A percentile compares a stretch with the other conserved stretches of the same genome.
Evolutionary conservation across 2,329 filamentous ascomycete genomes (phyloP).

Genomic region (Epichloe brachyelytri): DNA sequence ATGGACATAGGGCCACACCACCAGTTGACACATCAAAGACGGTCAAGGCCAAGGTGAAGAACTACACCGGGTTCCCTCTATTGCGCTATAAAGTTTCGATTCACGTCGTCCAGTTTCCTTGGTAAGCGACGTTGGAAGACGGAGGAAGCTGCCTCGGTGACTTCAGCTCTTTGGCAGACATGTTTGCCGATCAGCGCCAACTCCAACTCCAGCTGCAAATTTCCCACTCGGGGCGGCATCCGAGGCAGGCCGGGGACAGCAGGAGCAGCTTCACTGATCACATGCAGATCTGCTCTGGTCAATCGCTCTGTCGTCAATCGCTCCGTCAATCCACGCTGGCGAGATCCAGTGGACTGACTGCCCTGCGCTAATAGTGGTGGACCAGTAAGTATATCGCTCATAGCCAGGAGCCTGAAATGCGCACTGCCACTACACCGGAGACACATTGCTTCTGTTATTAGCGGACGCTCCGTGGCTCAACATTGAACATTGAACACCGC

Average conservation of each 20-base stretch:
- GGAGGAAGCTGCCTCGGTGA: neutral
- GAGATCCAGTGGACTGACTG: no score
- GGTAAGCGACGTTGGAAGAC: no score
- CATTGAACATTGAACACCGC: neutral
- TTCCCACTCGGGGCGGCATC: neutral
- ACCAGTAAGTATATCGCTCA: slow-evolving; percentile 6
- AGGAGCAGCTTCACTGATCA: no score
- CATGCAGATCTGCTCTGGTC: no score
- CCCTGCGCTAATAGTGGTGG: no score
- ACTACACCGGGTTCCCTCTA: no score
- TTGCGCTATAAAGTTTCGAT: no score
- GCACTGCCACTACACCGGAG: neutral
- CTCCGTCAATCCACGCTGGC: no score
- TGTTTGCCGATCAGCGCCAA: neutral
- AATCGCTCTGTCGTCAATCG: no score
- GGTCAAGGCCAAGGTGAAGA: neutral
- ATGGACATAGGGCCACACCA: neutral
- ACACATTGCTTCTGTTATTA: slow-evolving; percentile 8
- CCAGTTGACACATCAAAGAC: neutral
- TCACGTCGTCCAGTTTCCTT: no score
- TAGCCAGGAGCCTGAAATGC: slow-evolving; percentile 2
- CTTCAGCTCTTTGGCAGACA: no score
- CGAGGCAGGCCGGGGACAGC: no score
- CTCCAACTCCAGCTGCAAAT: neutral
- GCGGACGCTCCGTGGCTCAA: neutral